phyloP scores from a whole-genome alignment of 306 rosid genomes.

The Acacia melanoxylon region DNA sequence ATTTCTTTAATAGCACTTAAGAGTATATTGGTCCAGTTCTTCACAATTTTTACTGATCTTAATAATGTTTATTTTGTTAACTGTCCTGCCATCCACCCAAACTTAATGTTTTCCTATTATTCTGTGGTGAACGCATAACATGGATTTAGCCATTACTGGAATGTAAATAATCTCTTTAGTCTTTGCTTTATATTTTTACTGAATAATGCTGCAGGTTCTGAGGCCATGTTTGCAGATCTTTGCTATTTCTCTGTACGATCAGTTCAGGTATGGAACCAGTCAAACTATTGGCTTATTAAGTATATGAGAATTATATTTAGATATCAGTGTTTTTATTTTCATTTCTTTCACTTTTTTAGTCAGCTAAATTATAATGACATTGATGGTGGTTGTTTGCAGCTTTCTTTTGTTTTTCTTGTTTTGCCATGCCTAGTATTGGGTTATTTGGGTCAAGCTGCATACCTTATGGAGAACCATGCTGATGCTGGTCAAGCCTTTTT shows the following conservation, averaged over 20 bases:
- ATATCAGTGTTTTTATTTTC: constrained; percentile 2
- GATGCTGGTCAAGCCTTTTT: constrained; percentile 69
- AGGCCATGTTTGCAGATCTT: constrained; percentile 99
- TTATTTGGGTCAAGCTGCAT: constrained; percentile 99
- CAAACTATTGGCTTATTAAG: constrained; percentile 18
- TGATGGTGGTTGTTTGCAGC: constrained; percentile 64
- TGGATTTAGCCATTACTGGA: not conserved
- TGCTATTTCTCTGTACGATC: constrained; percentile 93
- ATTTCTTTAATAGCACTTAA: not conserved
- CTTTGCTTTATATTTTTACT: constrained; percentile 17
- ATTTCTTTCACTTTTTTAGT: constrained; percentile 8
- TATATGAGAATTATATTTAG: not conserved
- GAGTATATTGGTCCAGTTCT: not conserved
- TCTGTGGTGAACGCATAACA: constrained; percentile 5
- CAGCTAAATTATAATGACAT: constrained; percentile 20
- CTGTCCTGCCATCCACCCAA: not conserved
- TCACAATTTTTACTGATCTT: not conserved
- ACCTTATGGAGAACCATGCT: constrained; percentile 68
- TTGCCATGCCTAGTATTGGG: constrained; percentile 93
- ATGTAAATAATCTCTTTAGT: constrained; percentile 13
- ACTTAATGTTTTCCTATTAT: not conserved
- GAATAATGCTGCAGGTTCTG: constrained; percentile 74
- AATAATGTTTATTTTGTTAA: not conserved
- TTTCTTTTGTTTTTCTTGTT: constrained; percentile 88
- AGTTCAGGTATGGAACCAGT: constrained; percentile 71